Base-by-base conservation (phyloP, 2,329 filamentous ascomycete genomes). In the Fusarium kyushuense region DNA sequence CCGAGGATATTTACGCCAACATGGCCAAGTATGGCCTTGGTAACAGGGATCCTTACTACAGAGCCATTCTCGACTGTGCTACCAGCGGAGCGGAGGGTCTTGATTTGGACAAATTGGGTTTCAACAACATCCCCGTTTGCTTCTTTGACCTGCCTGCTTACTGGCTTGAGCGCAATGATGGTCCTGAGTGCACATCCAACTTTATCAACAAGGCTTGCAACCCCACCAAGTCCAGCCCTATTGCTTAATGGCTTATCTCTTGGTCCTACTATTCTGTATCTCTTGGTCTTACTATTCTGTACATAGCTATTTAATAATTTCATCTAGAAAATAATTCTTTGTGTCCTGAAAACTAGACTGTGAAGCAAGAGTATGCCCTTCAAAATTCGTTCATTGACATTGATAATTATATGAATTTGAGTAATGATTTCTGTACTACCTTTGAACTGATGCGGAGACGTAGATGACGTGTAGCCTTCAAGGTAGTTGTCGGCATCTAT, bases 21-120 rank as follows among this genome's bases (percentile, higher is more conserved):
- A 69, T 70, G 68, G 60, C 54, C 2, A 49, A 54, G 4, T 70
- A 71, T 17, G 64, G 53, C 0, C 23, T 70, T 10, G 45, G 61
- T 1, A 47, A 63, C 9, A 54, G 67, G 0, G 64, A 71, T 52
- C 25, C 52, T 5, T 67, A 58, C 21, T 67, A 67, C 23, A 51
- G 58, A 2, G 51, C 63, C 12, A 14, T 67, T 30, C n/a, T 66
- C 4, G 63, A 67, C 63, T 66, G 63, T 14, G 63, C 49, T 10
- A 42, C 57, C 0, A 53, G 51, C 4, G 25, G 45, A 1, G 35
- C 35, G 5, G 38, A 47, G 1, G 25, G 41, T 2, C n/a, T 69
- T 3, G 43, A 63, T 10, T 4, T 58, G 12, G 51, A 30, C 0
- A 58, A 55, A 6, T 25, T 69, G 29, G 49, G 35, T 1, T 52